These are phyloP conservation scores for Borovskyia barvae DNA, from an alignment of 208 protist genomes.

Conservation along the genomic window DNA sequence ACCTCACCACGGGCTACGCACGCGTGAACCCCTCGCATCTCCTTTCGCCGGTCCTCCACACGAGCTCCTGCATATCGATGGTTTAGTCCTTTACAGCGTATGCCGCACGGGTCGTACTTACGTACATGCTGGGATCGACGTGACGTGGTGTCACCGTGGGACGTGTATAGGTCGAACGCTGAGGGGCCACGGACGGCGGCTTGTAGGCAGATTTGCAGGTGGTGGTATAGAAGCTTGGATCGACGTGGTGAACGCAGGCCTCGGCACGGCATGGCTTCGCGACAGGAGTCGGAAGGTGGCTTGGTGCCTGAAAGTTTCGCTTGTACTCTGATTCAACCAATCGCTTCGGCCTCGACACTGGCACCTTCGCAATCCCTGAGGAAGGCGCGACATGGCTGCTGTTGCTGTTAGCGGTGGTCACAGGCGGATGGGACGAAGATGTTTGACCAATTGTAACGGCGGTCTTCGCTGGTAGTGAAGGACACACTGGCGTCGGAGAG, in stretches of 20 bases:
- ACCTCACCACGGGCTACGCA: too few relatives aligned
- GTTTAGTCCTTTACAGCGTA: too few relatives aligned
- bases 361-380: background rate
- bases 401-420: too few relatives aligned
- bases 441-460: too few relatives aligned
- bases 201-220: constrained; percentile 39
- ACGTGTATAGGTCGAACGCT: too few relatives aligned
- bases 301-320: constrained; percentile 32
- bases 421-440: too few relatives aligned
- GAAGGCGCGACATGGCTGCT: background rate
- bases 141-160: constrained; percentile 26
- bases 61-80: too few relatives aligned
- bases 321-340: constrained; percentile 43
- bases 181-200: constrained; percentile 3
- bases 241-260: constrained; percentile 52
- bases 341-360: background rate
- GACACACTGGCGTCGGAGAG: too few relatives aligned
- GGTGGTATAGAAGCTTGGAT: constrained; percentile 59
- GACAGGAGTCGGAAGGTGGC: constrained; percentile 1
- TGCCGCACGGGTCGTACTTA: constrained; percentile 36
- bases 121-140: constrained; percentile 64
- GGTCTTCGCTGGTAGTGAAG: too few relatives aligned
- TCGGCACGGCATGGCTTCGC: constrained; percentile 9
- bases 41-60: too few relatives aligned
- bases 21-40: too few relatives aligned